These are phyloP conservation scores for Neobulgaria alba DNA, from an alignment of 2,329 filamentous ascomycete genomes.

Conservation along the genomic window DNA sequence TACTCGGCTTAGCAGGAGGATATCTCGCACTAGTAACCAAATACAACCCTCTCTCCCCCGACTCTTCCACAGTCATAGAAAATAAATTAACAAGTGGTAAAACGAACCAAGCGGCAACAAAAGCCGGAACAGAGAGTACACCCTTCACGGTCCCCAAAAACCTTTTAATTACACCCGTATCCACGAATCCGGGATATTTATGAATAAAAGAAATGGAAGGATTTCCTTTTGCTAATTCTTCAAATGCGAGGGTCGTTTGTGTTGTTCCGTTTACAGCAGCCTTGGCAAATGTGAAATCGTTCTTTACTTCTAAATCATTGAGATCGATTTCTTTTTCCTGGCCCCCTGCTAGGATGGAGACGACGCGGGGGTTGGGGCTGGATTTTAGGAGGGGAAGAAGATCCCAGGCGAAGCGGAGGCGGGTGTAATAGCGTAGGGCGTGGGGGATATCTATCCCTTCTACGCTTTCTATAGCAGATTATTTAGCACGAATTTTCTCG, in stretches of 20 bases:
- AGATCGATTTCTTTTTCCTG: constrained; percentile 43
- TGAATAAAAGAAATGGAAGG: constrained; percentile 34
- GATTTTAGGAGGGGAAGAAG: constrained; percentile 47
- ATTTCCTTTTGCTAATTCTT: constrained; percentile 38
- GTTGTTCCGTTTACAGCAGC: constrained; percentile 38
- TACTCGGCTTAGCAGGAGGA: constrained; percentile 16
- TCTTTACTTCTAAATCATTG: constrained; percentile 32
- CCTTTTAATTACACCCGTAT: constrained; percentile 28
- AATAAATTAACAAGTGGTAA: constrained; percentile 27
- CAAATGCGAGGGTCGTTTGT: constrained; percentile 42
- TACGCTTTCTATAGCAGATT: constrained; percentile 35
- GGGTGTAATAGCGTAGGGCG: constrained; percentile 47
- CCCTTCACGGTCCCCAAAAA: constrained; percentile 19
- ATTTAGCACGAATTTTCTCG: neutral
- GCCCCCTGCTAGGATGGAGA: constrained; percentile 44
- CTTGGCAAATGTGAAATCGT: constrained; percentile 31
- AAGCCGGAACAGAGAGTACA: constrained; percentile 16
- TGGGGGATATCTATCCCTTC: constrained; percentile 48
- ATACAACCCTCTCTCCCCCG: constrained; percentile 34
- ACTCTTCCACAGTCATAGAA: constrained; percentile 24
- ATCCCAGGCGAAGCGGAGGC: constrained; percentile 46
- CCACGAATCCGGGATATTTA: constrained; percentile 25
- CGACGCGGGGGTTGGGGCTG: constrained; percentile 39
- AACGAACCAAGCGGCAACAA: constrained; percentile 14
- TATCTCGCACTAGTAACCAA: constrained; percentile 31